Evolutionary conservation across 192 early-diverging fungal genomes (phyloP).

Genomic region (Obelidium mucronatum): DNA sequence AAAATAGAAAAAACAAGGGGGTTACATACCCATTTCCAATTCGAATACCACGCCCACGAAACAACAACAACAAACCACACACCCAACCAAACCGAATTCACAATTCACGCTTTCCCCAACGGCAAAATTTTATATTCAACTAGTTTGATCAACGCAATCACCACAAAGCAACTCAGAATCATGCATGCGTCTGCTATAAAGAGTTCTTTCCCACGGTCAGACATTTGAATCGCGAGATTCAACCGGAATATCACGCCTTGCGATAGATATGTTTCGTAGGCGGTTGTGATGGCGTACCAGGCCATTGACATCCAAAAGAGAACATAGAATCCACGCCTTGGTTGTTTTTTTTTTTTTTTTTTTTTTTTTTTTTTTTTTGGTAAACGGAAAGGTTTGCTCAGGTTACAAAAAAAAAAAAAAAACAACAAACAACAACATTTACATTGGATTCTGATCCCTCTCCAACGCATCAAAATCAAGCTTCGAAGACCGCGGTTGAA

Average conservation of each 20-base stretch:
- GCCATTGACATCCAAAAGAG: slow-evolving; percentile 86
- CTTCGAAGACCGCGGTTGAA: slow-evolving; percentile 15
- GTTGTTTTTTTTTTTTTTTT: not conserved
- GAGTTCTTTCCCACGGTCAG: slow-evolving; percentile 69
- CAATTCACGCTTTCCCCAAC: slow-evolving; percentile 44
- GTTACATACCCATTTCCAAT: slow-evolving; percentile 87
- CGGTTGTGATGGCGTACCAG: slow-evolving; percentile 68
- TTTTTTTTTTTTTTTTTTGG: too few species aligned
- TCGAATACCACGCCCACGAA: slow-evolving; percentile 52
- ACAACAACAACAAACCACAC: slow-evolving; percentile 49
- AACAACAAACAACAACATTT: slow-evolving; percentile 9
- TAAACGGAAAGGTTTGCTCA: not conserved
- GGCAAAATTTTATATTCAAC: slow-evolving; percentile 59
- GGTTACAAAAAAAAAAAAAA: too few species aligned
- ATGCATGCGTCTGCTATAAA: slow-evolving; percentile 76
- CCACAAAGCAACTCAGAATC: slow-evolving; percentile 68
- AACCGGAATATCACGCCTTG: slow-evolving; percentile 61
- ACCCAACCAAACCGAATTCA: slow-evolving; percentile 62
- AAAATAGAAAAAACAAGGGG: not conserved
- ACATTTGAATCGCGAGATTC: slow-evolving; percentile 63
- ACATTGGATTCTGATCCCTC: slow-evolving; percentile 5
- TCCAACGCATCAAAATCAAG: slow-evolving; percentile 29
- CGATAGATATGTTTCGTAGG: slow-evolving; percentile 61
- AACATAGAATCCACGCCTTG: slow-evolving; percentile 81
- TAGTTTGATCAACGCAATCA: slow-evolving; percentile 67